Conservation (phyloP, 768 basidiomycete species). For the Paxillus rubicundulus region DNA sequence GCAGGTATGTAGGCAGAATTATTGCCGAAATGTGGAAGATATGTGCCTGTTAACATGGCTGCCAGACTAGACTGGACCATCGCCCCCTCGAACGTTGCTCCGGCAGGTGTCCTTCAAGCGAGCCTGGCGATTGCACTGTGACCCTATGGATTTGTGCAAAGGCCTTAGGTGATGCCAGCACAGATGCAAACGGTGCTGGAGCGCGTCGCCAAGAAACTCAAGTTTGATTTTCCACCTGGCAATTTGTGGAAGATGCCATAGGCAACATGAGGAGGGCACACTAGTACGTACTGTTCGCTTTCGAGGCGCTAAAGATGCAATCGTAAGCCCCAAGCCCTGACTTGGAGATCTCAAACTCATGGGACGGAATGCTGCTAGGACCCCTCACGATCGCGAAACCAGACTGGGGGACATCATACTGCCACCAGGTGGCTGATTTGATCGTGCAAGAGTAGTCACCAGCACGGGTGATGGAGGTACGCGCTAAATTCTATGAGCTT, state of each 20-base stretch:
- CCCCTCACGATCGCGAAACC: constrained; percentile 86
- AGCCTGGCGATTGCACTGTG: constrained; percentile 10
- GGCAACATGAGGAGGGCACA: constrained; percentile 95
- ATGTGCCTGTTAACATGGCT: neutral
- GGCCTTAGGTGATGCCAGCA: neutral
- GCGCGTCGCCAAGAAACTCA: constrained; percentile 76
- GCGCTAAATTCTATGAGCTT: constrained; percentile 91
- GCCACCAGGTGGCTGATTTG: constrained; percentile 85
- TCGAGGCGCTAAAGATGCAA: constrained; percentile 97
- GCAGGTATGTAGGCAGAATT: constrained; percentile 40
- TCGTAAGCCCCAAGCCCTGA: constrained; percentile 52
- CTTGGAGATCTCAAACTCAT: neutral
- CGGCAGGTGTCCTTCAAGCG: constrained; percentile 18
- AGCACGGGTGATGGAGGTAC: constrained; percentile 85
- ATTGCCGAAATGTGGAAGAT: neutral
- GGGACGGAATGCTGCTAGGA: constrained; percentile 33
- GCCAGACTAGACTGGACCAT: constrained; percentile 38
- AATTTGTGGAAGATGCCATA: constrained; percentile 75
- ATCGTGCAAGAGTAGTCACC: constrained; percentile 91
- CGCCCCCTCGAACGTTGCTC: constrained; percentile 36
- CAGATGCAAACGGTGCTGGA: constrained; percentile 82
- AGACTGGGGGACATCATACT: constrained; percentile 99
- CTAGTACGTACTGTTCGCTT: constrained; percentile 86
- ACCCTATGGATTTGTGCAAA: neutral
- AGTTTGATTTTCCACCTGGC: constrained; percentile 76